Conservation (phyloP, 148 eudicot species). For the Oxyria digyna region DNA sequence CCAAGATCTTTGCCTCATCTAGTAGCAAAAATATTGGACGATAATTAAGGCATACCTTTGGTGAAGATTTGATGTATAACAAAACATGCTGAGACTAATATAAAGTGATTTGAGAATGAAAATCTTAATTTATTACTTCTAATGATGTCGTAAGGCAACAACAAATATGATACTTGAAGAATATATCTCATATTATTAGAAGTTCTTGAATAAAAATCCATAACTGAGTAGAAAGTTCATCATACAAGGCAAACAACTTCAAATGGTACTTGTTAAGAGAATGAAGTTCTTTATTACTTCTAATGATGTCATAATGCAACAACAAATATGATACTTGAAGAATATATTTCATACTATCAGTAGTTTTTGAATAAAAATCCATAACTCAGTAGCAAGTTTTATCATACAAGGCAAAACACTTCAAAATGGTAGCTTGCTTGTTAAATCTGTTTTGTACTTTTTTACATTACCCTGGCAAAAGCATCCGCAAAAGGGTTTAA, state of each 20-base stretch:
- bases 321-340: too few species aligned
- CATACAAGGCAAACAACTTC: background rate
- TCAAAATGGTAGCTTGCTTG: background rate
- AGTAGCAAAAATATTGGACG: constrained; percentile 34
- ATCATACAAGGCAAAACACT: background rate
- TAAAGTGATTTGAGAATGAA: too few species aligned
- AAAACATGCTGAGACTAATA: background rate
- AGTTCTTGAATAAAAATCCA: background rate
- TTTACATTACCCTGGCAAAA: background rate
- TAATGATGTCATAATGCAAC: background rate
- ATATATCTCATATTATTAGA: background rate
- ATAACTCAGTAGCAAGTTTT: background rate
- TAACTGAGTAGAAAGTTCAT: background rate
- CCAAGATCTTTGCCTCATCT: constrained; percentile 49
- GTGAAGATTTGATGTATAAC: background rate
- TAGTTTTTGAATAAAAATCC: background rate
- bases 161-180: background rate
- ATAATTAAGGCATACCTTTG: background rate
- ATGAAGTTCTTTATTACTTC: background rate
- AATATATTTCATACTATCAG: background rate
- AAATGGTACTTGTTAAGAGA: background rate
- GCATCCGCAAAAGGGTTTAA: background rate
- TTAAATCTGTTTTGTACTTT: background rate
- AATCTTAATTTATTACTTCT: background rate
- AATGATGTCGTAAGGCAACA: background rate